Percentiles rank a stretch among this genome's conserved stretches.
Evolutionary conservation across 2,329 filamentous ascomycete genomes (phyloP).

Genomic region (Aspergillus oerlinghausenensis): DNA sequence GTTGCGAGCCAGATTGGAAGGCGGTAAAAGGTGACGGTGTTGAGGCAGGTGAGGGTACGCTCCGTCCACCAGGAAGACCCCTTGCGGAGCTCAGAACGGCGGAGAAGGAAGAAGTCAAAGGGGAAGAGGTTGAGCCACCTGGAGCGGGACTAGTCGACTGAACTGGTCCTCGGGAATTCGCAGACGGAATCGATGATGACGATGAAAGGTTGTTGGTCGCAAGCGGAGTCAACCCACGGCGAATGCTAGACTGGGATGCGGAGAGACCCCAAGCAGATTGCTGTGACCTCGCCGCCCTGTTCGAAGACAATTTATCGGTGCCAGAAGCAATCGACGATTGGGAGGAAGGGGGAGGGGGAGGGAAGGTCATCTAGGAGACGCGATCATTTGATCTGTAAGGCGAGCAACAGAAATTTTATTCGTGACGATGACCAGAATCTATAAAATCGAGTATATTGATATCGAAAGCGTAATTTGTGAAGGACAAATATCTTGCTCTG

Average conservation of each 20-base stretch:
- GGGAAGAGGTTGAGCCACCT: slow-evolving; percentile 47
- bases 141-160: slow-evolving; percentile 47
- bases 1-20: slow-evolving; percentile 51
- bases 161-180: slow-evolving; percentile 41
- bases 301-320: slow-evolving; percentile 45
- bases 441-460: slow-evolving; percentile 4
- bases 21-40: slow-evolving; percentile 53
- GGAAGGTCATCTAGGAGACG: slow-evolving; percentile 54
- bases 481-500: slow-evolving; percentile 9
- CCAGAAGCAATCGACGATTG: slow-evolving; percentile 50
- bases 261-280: slow-evolving; percentile 55
- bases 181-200: slow-evolving; percentile 36
- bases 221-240: slow-evolving; percentile 56
- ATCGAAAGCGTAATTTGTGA: slow-evolving; percentile 6
- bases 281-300: slow-evolving; percentile 43
- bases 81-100: slow-evolving; percentile 48
- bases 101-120: slow-evolving; percentile 50
- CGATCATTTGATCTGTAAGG: slow-evolving; percentile 46
- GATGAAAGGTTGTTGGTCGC: slow-evolving; percentile 47
- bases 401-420: slow-evolving; percentile 32
- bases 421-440: slow-evolving; percentile 8
- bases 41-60: slow-evolving; percentile 51
- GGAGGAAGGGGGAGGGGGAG: slow-evolving; percentile 49
- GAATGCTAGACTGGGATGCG: slow-evolving; percentile 51
- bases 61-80: slow-evolving; percentile 49